These are phyloP conservation scores for Paradendryphiella salina DNA, from an alignment of 2,329 filamentous ascomycete genomes.

Conservation along the genomic window DNA sequence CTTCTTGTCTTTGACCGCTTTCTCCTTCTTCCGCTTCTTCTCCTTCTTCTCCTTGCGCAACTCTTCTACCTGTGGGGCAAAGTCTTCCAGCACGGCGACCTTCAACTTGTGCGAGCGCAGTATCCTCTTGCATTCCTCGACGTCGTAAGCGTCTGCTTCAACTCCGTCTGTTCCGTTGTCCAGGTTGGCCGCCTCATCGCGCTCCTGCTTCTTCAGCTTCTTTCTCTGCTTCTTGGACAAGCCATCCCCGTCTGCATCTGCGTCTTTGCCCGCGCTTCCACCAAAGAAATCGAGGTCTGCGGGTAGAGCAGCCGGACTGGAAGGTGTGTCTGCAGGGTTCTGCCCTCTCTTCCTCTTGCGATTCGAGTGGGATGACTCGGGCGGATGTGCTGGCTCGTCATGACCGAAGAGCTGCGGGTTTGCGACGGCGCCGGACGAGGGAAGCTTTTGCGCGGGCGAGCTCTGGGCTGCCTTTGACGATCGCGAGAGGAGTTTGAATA, in stretches of 20 bases:
- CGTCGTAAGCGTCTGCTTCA: constrained; percentile 53
- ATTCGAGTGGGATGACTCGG: constrained; percentile 24
- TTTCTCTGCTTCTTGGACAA: constrained; percentile 24
- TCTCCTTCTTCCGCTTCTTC: constrained; percentile 54
- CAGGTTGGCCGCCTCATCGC: constrained; percentile 5
- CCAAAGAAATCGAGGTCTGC: constrained; percentile 53
- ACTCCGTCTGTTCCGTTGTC: constrained; percentile 4
- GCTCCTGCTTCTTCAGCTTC: constrained; percentile 15
- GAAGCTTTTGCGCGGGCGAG: constrained; percentile 54
- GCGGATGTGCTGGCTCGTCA: constrained; percentile 47
- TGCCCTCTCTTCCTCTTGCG: constrained; percentile 51
- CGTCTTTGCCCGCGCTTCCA: constrained; percentile 18
- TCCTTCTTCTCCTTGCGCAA: constrained; percentile 61
- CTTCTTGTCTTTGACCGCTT: constrained; percentile 44
- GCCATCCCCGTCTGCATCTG: constrained; percentile 9
- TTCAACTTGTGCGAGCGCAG: constrained; percentile 83
- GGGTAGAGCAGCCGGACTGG: constrained; percentile 20
- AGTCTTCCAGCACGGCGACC: constrained; percentile 69
- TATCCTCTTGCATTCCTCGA: constrained; percentile 73
- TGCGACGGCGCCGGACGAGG: constrained; percentile 65
- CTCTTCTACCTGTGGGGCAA: constrained; percentile 39
- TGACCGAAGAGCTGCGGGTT: constrained; percentile 70
- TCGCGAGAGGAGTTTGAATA: constrained; percentile 71
- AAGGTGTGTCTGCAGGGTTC: constrained; percentile 13
- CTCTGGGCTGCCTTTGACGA: constrained; percentile 62